Percentiles rank a stretch among this genome's conserved stretches.
phyloP scores from a whole-genome alignment of 2,329 filamentous ascomycete genomes.

The Penicillium sp. region DNA sequence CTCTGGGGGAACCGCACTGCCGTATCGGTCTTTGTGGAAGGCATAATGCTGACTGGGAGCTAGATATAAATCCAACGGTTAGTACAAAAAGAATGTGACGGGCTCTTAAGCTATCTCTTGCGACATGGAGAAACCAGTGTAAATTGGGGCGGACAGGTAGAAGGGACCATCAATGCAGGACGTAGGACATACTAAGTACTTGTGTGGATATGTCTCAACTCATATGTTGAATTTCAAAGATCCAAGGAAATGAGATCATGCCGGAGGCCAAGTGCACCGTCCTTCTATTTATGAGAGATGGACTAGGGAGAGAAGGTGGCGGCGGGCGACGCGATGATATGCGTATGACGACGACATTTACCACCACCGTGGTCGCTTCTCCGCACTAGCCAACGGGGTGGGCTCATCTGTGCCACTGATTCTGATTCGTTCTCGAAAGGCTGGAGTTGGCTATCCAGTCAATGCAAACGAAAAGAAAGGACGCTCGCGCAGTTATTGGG shows the following conservation, averaged over 20 bases:
- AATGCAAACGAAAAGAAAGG: not conserved
- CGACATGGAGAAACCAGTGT: no score
- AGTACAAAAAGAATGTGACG: no score
- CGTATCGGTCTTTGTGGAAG: conserved; percentile 29
- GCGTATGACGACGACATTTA: conserved; percentile 32
- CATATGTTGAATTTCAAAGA: no score
- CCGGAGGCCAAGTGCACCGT: not conserved
- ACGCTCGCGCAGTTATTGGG: not conserved
- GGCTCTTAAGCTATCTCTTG: no score
- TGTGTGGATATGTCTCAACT: no score
- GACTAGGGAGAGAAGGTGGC: conserved; percentile 20
- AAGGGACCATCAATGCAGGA: no score
- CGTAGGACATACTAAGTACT: no score
- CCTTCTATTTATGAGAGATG: conserved; percentile 15
- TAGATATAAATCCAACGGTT: no score
- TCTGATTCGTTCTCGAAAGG: conserved; percentile 11
- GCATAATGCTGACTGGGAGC: conserved; percentile 31
- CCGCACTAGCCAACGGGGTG: conserved; percentile 15
- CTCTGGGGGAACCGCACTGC: conserved; percentile 23
- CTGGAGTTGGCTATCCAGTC: conserved; percentile 4
- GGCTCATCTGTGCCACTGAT: conserved; percentile 16
- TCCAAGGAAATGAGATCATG: no score
- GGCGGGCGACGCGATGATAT: conserved; percentile 24
- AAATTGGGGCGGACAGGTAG: no score
- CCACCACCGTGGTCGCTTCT: conserved; percentile 15